Evolutionary conservation across 2,329 filamentous ascomycete species (phyloP), one percentile per base, ranked within the genome.

Genomic region (Hypoxylon sp.): DNA sequence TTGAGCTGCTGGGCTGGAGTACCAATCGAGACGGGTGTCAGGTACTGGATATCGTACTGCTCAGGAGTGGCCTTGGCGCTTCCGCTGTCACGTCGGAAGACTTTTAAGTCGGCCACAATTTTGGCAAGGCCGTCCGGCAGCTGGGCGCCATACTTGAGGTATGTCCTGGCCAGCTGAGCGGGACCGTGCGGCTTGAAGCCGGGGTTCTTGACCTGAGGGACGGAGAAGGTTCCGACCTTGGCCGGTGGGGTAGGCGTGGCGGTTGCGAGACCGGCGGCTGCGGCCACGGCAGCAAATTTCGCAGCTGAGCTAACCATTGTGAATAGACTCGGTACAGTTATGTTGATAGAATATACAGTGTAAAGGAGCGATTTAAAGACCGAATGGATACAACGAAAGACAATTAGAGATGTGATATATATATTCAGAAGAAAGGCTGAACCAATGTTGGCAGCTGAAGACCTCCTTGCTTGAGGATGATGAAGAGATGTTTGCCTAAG

Each of bases 1-100:
- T 78, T 78, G 22, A 79, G 70, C n/a, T 59, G 64, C 75, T 79
- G 75, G 14, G 75, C 71, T n/a, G 77, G 77, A 5, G 76, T 79
- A 44, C 78, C 78, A 55, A 79, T 78, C 13, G 68, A 58, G 39
- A 79, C 76, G 44, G 77, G 76, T 22, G 74, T 75, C 47, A 78
- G 55, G 65, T 79, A 79, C 60, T 78, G 74, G 46, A 72, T 70
- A 42, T 79, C 78, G 63, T 74, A 72, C 51, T 75, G 50, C 64
- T 77, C 75, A 10, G 76, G 77, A 10, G 68, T 75, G 47, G 73
- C 70, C 24, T 61, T 70, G 17, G 68, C 76, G 52, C 71, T 75
- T 56, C 77, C 77, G 35, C 68, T 72, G 63, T 72, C 69, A 42
- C 73, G 73, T 35, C 71, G 71, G 57, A 62, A 64, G 37, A 68